Evolutionary conservation across 768 basidiomycete species (phyloP), one percentile per base, ranked within the genome.

Genomic region (Suillus occidentalis): DNA sequence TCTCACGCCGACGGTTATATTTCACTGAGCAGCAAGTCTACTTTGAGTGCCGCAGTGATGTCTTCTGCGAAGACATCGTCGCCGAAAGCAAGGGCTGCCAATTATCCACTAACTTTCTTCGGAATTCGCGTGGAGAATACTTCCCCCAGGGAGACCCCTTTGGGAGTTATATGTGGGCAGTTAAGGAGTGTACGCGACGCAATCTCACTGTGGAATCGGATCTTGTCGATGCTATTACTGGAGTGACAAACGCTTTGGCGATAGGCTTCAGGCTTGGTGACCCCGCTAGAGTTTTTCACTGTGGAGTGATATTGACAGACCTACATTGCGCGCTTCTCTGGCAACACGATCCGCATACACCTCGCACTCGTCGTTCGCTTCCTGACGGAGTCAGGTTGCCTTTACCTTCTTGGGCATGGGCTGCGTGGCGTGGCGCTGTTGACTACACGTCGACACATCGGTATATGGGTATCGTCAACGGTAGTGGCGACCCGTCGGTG

Each of bases 361-460:
- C 43, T 8, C 68, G 64, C 42, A 50, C 61, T 4, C 66, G 70
- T 20, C 72, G 72, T 16, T 50, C 47, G 28, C 28, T 13, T 2
- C 34, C 63, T 18, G 25, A 49, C 31, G 16, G 43, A 1, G 43
- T 18, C 20, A 50, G 3, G 2, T 16, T 22, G 4, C 22, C 22
- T 50, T 50, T 22, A 22, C 49, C 49, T 22, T 50, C 72, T 6
- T 72, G 72, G 72, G 68, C 72, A 20, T 72, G 72, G 72, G 63
- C 72, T 5, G 72, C 70, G 8, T 72, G 72, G 72, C 69, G 61
- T 36, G 72, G 72, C 34, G 72, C 67, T 8, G 55, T 67, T 28
- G 20, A 55, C 53, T 55, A 55, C 20, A 55, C 6, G 12, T 20
- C 53, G 6, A 31, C 34, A 31, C 53, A 34, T 34, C 53, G 31